Conservation (phyloP, 305 asterid genomes). For the Fraxinus albicans region DNA sequence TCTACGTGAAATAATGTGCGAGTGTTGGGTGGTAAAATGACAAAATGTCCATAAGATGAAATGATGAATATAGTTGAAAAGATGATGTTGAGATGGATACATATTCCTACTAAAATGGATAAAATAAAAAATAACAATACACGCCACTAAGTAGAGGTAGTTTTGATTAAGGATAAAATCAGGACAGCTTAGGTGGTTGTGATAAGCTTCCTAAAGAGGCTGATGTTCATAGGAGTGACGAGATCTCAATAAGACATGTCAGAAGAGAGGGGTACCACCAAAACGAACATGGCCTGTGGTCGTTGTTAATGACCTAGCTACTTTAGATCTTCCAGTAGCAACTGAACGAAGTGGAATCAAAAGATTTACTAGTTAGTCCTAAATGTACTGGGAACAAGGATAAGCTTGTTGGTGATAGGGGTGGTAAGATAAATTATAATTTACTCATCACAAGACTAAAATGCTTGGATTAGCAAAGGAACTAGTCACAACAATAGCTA, state of each 20-base stretch:
- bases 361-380: background rate
- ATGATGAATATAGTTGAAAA: background rate
- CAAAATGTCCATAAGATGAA: background rate
- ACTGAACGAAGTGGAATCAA: background rate
- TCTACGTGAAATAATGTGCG: slow-evolving; percentile 20
- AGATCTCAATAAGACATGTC: background rate
- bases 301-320: background rate
- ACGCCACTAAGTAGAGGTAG: background rate
- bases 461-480: slow-evolving; percentile 15
- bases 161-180: background rate
- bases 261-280: background rate
- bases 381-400: background rate
- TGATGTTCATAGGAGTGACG: background rate
- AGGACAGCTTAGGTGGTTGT: background rate
- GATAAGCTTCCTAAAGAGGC: background rate
- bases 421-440: background rate
- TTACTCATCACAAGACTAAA: slow-evolving; percentile 12
- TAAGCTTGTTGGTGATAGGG: background rate
- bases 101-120: background rate
- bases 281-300: background rate
- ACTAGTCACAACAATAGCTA: background rate
- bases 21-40: background rate
- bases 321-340: background rate
- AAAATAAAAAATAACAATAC: background rate
- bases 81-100: background rate